phyloP scores from a whole-genome alignment of 345 rosid species.

The Lumnitzera racemosa region DNA sequence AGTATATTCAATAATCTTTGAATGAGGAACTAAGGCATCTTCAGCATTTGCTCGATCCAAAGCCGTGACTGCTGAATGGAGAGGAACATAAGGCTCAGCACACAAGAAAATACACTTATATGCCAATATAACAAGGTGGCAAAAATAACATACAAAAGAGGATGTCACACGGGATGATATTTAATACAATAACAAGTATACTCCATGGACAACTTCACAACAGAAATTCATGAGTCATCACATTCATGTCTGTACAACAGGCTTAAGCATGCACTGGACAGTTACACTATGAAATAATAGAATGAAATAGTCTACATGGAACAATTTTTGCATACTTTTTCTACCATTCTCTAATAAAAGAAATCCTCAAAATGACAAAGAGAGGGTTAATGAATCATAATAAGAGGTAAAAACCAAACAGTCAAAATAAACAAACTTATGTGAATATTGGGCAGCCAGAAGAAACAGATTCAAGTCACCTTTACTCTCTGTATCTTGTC shows the following conservation, averaged over 20 bases:
- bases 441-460: not conserved
- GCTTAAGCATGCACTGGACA: too few relatives aligned
- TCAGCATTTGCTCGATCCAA: conserved; percentile 87
- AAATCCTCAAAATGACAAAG: not conserved
- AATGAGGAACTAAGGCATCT: conserved; percentile 69
- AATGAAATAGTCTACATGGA: not conserved
- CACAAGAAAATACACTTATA: not conserved
- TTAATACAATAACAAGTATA: too few relatives aligned
- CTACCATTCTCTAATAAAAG: not conserved
- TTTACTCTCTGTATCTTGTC: conserved; percentile 30
- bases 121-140: too few relatives aligned
- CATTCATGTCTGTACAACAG: too few relatives aligned
- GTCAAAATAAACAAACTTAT: not conserved
- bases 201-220: too few relatives aligned
- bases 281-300: not conserved
- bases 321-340: not conserved
- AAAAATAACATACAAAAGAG: too few relatives aligned
- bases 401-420: not conserved
- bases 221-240: too few relatives aligned
- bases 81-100: conserved; percentile 20
- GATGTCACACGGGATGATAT: too few relatives aligned
- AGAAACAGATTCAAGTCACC: conserved; percentile 32
- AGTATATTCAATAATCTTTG: conserved; percentile 40
- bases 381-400: not conserved
- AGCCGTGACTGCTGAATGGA: conserved; percentile 56